Conservation (phyloP, 306 rosid species). For the Prunus salicina region DNA sequence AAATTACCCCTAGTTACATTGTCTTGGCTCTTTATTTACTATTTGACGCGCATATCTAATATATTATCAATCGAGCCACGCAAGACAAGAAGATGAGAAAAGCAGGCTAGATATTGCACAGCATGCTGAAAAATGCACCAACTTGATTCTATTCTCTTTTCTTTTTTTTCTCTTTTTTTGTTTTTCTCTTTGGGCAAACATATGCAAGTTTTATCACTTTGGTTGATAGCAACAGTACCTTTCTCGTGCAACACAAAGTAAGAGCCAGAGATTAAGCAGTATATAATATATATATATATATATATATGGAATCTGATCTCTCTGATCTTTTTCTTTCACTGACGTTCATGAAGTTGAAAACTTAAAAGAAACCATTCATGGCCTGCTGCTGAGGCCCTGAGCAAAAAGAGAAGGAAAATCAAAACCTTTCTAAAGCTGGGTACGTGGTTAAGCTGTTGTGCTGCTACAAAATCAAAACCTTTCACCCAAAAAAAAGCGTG, state of each 20-base stretch:
- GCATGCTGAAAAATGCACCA: neutral
- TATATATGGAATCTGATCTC: neutral
- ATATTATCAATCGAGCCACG: no score
- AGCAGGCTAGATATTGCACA: no score
- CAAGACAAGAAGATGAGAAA: no score
- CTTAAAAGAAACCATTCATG: neutral
- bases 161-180: neutral
- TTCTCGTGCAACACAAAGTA: conserved; percentile 45
- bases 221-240: conserved; percentile 51
- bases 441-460: no score
- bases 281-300: neutral
- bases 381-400: no score
- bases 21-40: no score
- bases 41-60: no score
- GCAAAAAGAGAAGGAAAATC: no score
- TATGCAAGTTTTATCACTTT: conserved; percentile 25
- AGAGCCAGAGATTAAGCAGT: neutral
- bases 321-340: neutral
- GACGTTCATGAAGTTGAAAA: neutral
- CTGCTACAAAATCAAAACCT: no score
- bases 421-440: no score
- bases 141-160: neutral
- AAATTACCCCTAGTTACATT: no score
- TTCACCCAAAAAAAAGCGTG: no score
- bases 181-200: neutral